These are phyloP conservation scores for Colletotrichum sojae DNA, from an alignment of 2,329 filamentous ascomycete genomes.

Conservation along the genomic window DNA sequence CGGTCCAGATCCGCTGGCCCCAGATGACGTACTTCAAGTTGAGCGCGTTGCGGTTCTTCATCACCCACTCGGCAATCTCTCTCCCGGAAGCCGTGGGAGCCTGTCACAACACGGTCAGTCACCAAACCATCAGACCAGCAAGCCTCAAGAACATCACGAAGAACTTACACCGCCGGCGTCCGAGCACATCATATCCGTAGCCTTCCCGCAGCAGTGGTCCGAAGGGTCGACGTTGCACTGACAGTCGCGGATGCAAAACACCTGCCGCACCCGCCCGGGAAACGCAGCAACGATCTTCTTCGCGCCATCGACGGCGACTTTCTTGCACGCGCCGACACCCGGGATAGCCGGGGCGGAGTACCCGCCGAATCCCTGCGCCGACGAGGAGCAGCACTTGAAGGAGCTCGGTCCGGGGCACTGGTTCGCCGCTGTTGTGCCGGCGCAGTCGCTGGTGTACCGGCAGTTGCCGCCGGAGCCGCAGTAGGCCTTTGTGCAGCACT, in stretches of 20 bases:
- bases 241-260: slow-evolving; percentile 52
- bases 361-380: slow-evolving; percentile 51
- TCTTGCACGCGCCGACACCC: slow-evolving; percentile 52
- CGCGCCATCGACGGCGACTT: slow-evolving; percentile 53
- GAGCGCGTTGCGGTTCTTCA: slow-evolving; percentile 57
- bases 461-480: slow-evolving; percentile 56
- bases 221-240: slow-evolving; percentile 48
- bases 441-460: slow-evolving; percentile 55
- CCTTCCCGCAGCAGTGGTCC: slow-evolving; percentile 56
- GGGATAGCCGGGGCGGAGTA: slow-evolving; percentile 53
- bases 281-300: slow-evolving; percentile 53
- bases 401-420: slow-evolving; percentile 55
- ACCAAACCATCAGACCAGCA: background rate
- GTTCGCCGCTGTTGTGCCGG: slow-evolving; percentile 46
- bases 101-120: slow-evolving; percentile 43
- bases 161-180: slow-evolving; percentile 55
- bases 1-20: slow-evolving; percentile 64
- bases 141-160: background rate
- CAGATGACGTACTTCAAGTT: slow-evolving; percentile 65
- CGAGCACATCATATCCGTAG: slow-evolving; percentile 56
- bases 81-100: slow-evolving; percentile 54
- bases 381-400: slow-evolving; percentile 56
- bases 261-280: slow-evolving; percentile 52
- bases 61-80: slow-evolving; percentile 64
- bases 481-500: slow-evolving; percentile 58